A percentile compares a stretch with the other conserved stretches of the same genome.
phyloP scores from a whole-genome alignment of 2,329 filamentous ascomycete species.

The Calonectria leucothoes region DNA sequence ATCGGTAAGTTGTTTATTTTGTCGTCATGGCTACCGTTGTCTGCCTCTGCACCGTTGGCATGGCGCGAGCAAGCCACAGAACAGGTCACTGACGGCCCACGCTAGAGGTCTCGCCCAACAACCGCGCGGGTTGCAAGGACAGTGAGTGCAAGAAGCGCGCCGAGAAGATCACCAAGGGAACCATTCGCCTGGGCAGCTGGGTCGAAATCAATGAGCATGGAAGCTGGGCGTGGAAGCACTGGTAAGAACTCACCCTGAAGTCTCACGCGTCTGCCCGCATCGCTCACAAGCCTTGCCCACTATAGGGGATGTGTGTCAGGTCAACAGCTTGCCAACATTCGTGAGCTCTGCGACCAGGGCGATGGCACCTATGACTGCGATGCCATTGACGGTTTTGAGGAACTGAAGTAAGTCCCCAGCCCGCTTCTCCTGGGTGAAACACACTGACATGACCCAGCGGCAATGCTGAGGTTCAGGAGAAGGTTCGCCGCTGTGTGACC shows the following conservation, averaged over 20 bases:
- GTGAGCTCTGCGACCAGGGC: slow-evolving; percentile 62
- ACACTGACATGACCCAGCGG: slow-evolving; percentile 45
- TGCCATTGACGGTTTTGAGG: slow-evolving; percentile 83
- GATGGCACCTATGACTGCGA: slow-evolving; percentile 69
- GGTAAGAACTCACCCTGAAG: slow-evolving; percentile 65
- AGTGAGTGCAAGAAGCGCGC: slow-evolving; percentile 76
- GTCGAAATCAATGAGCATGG: slow-evolving; percentile 72
- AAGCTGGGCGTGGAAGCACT: slow-evolving; percentile 85
- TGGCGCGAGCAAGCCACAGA: slow-evolving; percentile 5
- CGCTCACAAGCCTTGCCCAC: slow-evolving; percentile 1
- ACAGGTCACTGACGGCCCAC: slow-evolving; percentile 24
- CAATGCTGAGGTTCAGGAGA: slow-evolving; percentile 74
- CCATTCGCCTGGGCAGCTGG: slow-evolving; percentile 81
- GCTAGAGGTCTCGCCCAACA: slow-evolving; percentile 76
- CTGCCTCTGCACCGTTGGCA: not conserved
- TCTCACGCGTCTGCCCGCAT: not conserved
- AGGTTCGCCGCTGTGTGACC: slow-evolving; percentile 77
- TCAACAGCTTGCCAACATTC: slow-evolving; percentile 74
- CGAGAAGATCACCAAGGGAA: slow-evolving; percentile 82
- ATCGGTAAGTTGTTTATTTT: slow-evolving; percentile 53
- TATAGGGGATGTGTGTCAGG: slow-evolving; percentile 90
- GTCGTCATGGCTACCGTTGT: not conserved
- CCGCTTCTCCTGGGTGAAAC: not conserved
- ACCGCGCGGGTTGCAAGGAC: slow-evolving; percentile 80
- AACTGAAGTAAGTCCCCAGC: slow-evolving; percentile 64